Conservation (phyloP, 179 eudicot species). For the Beta lomatogona region DNA sequence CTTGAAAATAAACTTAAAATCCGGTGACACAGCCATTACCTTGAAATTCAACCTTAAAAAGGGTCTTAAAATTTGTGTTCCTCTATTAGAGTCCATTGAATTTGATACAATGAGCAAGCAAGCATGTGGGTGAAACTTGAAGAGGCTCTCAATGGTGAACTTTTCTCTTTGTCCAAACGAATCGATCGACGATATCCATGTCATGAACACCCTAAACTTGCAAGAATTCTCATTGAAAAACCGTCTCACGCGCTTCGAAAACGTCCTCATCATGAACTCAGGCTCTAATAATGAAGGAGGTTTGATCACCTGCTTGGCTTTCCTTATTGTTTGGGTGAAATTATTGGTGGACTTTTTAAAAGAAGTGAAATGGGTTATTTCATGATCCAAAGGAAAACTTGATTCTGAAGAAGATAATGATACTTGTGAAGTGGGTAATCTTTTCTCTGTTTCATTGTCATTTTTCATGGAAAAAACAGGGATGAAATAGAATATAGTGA, state of each 20-base stretch:
- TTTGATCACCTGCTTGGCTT: slow-evolving; percentile 14
- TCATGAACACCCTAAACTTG: slow-evolving; percentile 70
- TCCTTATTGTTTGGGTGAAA: slow-evolving; percentile 12
- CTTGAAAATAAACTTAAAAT: slow-evolving; percentile 67
- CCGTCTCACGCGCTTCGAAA: slow-evolving; percentile 48
- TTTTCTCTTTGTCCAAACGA: slow-evolving; percentile 64
- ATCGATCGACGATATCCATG: slow-evolving; percentile 78
- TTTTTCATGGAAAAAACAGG: slow-evolving; percentile 32
- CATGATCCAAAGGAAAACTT: slow-evolving; percentile 18
- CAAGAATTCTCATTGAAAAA: slow-evolving; percentile 52
- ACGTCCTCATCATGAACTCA: slow-evolving; percentile 10
- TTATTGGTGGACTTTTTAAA: slow-evolving; percentile 5
- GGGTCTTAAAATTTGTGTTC: slow-evolving; percentile 51
- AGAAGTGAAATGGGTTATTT: slow-evolving; percentile 20
- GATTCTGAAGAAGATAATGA: neutral
- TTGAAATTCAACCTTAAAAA: slow-evolving; percentile 45
- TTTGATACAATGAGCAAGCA: slow-evolving; percentile 71
- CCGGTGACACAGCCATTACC: slow-evolving; percentile 68
- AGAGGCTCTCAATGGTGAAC: slow-evolving; percentile 62
- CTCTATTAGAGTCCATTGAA: slow-evolving; percentile 66
- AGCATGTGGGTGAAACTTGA: slow-evolving; percentile 62
- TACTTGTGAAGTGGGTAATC: slow-evolving; percentile 27
- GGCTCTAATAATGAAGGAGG: slow-evolving; percentile 20
- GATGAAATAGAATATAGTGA: slow-evolving; percentile 44
- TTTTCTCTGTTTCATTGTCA: slow-evolving; percentile 30